phyloP scores from a whole-genome alignment of 1,284 basidiomycete species.

The Ganoderma meredithae region DNA sequence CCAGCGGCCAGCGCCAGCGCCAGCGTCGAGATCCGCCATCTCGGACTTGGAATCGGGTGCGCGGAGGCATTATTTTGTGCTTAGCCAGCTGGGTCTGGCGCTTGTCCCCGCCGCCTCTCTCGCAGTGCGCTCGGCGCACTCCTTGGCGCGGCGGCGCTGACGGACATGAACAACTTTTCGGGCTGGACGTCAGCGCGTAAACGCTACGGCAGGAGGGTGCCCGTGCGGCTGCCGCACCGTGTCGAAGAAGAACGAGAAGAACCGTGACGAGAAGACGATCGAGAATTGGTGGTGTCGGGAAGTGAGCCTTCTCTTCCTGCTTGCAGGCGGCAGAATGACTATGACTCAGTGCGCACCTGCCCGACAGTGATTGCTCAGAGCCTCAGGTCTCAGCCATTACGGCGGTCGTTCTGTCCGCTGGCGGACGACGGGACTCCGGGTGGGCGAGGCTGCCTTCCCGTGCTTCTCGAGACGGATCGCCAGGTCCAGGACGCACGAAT shows the following conservation, averaged over 20 bases:
- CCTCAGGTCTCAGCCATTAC: no score
- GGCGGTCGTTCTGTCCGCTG: not conserved
- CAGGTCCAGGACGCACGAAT: not conserved
- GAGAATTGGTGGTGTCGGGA: not conserved
- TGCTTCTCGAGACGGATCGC: not conserved
- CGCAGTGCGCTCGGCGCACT: no score
- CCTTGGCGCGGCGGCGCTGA: no score
- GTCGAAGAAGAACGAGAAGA: no score
- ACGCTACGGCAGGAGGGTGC: not conserved
- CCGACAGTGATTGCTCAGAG: not conserved
- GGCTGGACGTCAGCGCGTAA: no score
- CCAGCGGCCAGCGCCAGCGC: constrained; percentile 15
- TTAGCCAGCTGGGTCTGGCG: not conserved
- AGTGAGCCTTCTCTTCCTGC: not conserved
- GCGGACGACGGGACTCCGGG: not conserved
- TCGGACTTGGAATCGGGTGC: constrained; percentile 4
- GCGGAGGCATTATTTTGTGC: not conserved
- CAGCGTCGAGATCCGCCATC: constrained; percentile 19
- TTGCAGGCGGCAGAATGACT: not conserved
- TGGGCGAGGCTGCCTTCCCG: not conserved
- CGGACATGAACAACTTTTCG: not conserved
- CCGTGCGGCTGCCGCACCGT: no score
- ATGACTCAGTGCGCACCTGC: not conserved
- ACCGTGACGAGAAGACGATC: not conserved
- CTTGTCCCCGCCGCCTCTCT: no score